Conservation (phyloP, 2,329 filamentous ascomycete species). For the Stenocarpella maydis region DNA sequence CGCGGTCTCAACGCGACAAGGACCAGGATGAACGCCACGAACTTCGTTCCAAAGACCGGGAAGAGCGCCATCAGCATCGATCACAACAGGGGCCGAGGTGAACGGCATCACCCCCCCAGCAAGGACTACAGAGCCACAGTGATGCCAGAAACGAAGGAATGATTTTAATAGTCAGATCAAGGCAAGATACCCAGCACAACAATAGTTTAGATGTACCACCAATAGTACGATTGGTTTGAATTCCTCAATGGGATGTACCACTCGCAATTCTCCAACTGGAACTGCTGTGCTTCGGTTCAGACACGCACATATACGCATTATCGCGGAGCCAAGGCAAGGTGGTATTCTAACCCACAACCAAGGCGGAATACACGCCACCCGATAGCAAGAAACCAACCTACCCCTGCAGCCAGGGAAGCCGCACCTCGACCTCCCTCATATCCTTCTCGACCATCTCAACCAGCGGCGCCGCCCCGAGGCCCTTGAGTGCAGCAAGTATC, state of each 20-base stretch:
- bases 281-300: not conserved
- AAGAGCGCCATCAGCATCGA: not conserved
- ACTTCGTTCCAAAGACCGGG: not conserved
- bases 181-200: conserved; percentile 23
- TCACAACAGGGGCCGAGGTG: not conserved
- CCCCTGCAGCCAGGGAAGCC: conserved; percentile 57
- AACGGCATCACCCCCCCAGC: not conserved
- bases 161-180: not conserved
- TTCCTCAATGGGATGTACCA: no score
- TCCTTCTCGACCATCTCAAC: conserved; percentile 56
- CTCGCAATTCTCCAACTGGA: not conserved
- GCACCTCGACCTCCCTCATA: conserved; percentile 61
- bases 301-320: not conserved
- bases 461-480: conserved; percentile 64
- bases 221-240: not conserved
- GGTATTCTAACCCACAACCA: not conserved
- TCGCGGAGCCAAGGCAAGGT: not conserved
- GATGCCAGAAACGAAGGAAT: not conserved
- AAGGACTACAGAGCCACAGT: not conserved
- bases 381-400: not conserved
- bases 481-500: conserved; percentile 63
- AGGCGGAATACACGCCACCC: no score
- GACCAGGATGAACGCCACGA: not conserved
- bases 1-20: not conserved
- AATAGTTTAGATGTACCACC: not conserved